phyloP scores from a whole-genome alignment of 352 stramenopile species.

The Globisporangium barbulae region DNA sequence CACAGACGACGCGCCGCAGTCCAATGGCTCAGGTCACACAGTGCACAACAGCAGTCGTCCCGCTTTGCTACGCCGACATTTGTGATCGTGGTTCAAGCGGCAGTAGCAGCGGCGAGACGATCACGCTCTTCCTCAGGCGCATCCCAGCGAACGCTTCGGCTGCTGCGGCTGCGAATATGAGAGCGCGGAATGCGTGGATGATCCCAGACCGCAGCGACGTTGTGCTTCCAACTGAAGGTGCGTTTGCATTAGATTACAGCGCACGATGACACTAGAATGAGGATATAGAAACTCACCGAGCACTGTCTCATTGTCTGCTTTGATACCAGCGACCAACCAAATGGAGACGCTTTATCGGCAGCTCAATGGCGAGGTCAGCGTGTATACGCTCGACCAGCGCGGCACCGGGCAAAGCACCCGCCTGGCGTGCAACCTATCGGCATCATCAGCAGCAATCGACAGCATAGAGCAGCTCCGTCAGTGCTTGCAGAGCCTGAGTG shows the following conservation, averaged over 20 bases:
- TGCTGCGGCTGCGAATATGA: background rate
- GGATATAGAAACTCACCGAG: background rate
- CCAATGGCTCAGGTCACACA: slow-evolving; percentile 11
- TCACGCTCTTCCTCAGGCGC: slow-evolving; percentile 50
- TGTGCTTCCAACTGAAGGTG: slow-evolving; percentile 11
- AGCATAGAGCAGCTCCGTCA: background rate
- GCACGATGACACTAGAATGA: background rate
- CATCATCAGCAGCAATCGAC: background rate
- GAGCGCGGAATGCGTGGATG: slow-evolving; percentile 29
- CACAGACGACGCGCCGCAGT: background rate
- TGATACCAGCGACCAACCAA: slow-evolving; percentile 22
- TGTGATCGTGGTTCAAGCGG: slow-evolving; percentile 19
- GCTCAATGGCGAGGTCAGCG: slow-evolving; percentile 29
- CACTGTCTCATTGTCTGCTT: background rate
- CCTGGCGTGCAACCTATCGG: slow-evolving; percentile 1
- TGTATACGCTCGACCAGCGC: slow-evolving; percentile 61
- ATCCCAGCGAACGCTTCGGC: slow-evolving; percentile 23
- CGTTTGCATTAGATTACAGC: background rate
- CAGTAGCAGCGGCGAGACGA: slow-evolving; percentile 25
- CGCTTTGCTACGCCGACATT: slow-evolving; percentile 43
- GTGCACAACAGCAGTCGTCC: slow-evolving; percentile 35
- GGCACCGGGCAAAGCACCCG: slow-evolving; percentile 27
- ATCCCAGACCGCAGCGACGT: slow-evolving; percentile 29
- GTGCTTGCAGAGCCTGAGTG: background rate
- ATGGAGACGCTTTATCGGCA: slow-evolving; percentile 44